Evolutionary conservation across 2,329 filamentous ascomycete genomes (phyloP).

Genomic region (Claviceps capensis): DNA sequence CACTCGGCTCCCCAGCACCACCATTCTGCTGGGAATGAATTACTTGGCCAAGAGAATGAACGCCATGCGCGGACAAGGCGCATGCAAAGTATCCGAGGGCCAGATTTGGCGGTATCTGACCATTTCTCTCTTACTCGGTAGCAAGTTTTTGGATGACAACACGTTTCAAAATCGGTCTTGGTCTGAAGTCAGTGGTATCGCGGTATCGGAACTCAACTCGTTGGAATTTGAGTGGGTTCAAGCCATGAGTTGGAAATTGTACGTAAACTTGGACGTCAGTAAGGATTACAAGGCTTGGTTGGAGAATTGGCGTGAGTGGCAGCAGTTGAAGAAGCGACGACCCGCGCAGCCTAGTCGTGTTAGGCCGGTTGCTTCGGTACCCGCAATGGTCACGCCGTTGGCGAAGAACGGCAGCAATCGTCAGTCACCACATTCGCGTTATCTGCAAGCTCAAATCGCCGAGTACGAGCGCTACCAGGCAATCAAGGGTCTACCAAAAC

Average conservation of each 20-base stretch:
- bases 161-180: constrained; percentile 96
- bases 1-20: constrained; percentile 78
- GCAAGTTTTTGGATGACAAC: constrained; percentile 94
- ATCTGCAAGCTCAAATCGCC: constrained; percentile 40
- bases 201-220: constrained; percentile 68
- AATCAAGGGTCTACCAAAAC: constrained; percentile 27
- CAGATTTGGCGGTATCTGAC: constrained; percentile 83
- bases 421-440: constrained; percentile 27
- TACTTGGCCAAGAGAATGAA: constrained; percentile 77
- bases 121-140: constrained; percentile 70
- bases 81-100: constrained; percentile 47
- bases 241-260: constrained; percentile 71
- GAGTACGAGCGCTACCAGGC: constrained; percentile 37
- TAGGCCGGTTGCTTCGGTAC: constrained; percentile 33
- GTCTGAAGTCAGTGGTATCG: constrained; percentile 87
- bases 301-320: constrained; percentile 45
- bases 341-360: constrained; percentile 35
- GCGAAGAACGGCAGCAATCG: constrained; percentile 25
- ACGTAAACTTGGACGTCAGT: constrained; percentile 68
- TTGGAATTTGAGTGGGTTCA: constrained; percentile 82
- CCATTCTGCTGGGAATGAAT: constrained; percentile 80
- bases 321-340: constrained; percentile 39
- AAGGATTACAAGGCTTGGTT: constrained; percentile 56
- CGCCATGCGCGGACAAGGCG: constrained; percentile 44
- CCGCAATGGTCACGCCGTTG: constrained; percentile 31